phyloP scores from a whole-genome alignment of 2,329 filamentous ascomycete genomes.

The Coleophoma crateriformis region DNA sequence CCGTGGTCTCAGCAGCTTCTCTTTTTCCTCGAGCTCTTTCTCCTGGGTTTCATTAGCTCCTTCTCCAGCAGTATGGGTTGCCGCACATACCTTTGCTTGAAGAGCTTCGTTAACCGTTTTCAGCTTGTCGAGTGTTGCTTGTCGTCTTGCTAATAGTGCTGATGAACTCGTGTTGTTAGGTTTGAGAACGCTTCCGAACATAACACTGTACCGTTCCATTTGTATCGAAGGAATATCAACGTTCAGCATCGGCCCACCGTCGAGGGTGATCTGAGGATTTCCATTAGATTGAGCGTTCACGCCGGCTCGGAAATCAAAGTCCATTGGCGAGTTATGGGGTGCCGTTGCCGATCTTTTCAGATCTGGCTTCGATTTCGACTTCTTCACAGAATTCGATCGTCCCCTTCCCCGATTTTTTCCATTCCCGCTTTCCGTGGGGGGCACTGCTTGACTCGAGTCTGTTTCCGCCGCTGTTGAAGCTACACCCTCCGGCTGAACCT shows the following conservation, averaged over 20 bases:
- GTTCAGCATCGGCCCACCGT: slow-evolving; percentile 45
- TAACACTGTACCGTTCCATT: slow-evolving; percentile 88
- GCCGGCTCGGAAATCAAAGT: slow-evolving; percentile 14
- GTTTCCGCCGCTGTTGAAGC: slow-evolving; percentile 5
- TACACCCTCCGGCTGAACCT: slow-evolving; percentile 18
- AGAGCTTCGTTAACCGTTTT: slow-evolving; percentile 45
- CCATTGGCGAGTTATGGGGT: slow-evolving; percentile 18
- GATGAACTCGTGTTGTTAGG: slow-evolving; percentile 16
- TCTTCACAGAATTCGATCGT: slow-evolving; percentile 16
- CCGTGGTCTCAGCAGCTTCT: slow-evolving; percentile 25
- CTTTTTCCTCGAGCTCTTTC: slow-evolving; percentile 8
- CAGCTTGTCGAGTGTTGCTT: slow-evolving; percentile 53
- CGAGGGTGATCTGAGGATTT: slow-evolving; percentile 16
- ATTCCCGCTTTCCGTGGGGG: slow-evolving; percentile 4
- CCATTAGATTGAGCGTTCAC: slow-evolving; percentile 9
- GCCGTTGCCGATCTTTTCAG: slow-evolving; percentile 20
- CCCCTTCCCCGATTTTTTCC: slow-evolving; percentile 11
- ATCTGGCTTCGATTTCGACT: slow-evolving; percentile 15
- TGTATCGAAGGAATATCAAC: slow-evolving; percentile 76
- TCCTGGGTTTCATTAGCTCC: slow-evolving; percentile 19
- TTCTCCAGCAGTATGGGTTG: slow-evolving; percentile 24
- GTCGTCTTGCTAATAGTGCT: slow-evolving; percentile 46
- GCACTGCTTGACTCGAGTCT: neutral
- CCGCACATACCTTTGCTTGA: slow-evolving; percentile 26
- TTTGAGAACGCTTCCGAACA: slow-evolving; percentile 76